phyloP scores from a whole-genome alignment of 768 basidiomycete species.

The Leccinum arenicola region DNA sequence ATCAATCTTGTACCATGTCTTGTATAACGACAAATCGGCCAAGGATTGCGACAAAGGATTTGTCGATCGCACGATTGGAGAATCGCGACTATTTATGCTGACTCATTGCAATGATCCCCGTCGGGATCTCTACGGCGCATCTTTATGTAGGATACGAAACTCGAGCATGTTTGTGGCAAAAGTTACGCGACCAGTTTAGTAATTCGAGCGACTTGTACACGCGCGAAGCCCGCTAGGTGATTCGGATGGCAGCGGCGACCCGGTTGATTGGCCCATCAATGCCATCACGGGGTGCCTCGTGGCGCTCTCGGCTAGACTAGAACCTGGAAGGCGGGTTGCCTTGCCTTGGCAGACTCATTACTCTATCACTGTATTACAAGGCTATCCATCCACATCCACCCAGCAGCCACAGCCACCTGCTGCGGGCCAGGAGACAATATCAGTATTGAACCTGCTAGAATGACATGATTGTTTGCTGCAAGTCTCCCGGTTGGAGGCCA shows the following conservation, averaged over 20 bases:
- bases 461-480: background rate
- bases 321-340: background rate
- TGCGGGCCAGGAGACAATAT: no score
- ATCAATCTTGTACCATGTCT: background rate
- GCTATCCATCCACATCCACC: no score
- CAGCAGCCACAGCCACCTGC: background rate
- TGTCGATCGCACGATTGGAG: background rate
- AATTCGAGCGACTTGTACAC: background rate
- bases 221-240: background rate
- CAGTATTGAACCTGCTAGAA: background rate
- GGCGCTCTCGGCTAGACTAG: slow-evolving; percentile 3
- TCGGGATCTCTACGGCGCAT: background rate
- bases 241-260: background rate
- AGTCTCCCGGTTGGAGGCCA: background rate
- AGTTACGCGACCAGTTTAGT: background rate
- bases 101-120: background rate
- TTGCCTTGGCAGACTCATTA: background rate
- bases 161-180: background rate
- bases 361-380: background rate
- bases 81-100: background rate
- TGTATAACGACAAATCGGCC: background rate
- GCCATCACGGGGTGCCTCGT: background rate
- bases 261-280: background rate
- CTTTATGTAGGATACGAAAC: background rate
- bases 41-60: background rate